Conservation (phyloP, 164 flowering plant species). For the Berberis vulgaris region DNA sequence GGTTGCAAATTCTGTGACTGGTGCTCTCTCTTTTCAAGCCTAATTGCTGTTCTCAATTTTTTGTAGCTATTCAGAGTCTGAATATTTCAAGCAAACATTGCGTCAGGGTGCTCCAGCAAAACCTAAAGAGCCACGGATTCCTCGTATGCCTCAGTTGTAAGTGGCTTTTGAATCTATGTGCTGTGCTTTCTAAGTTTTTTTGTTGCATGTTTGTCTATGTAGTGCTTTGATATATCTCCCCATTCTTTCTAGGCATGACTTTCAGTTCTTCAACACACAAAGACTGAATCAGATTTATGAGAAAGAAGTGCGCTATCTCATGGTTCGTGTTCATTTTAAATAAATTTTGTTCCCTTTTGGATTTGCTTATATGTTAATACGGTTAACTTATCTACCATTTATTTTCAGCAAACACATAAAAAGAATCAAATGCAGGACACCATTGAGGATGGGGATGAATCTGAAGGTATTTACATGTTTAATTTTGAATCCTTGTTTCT, state of each 20-base stretch:
- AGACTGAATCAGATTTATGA: constrained; percentile 87
- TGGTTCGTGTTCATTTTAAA: constrained; percentile 42
- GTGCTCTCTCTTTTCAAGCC: neutral
- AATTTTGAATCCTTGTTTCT: no score
- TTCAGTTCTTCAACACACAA: constrained; percentile 90
- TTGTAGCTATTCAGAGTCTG: constrained; percentile 79
- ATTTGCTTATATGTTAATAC: no score
- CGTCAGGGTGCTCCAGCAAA: constrained; percentile 91
- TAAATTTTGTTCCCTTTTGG: no score
- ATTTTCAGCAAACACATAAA: no score
- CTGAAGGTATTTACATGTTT: no score
- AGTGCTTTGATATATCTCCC: neutral
- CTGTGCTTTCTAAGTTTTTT: constrained; percentile 4
- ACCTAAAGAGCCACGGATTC: constrained; percentile 92
- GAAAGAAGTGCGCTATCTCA: constrained; percentile 88
- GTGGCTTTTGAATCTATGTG: constrained; percentile 12
- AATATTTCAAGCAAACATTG: constrained; percentile 98
- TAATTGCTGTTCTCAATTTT: neutral
- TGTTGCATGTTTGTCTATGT: neutral
- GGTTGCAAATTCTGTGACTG: neutral
- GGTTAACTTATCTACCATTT: no score
- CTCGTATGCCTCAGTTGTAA: constrained; percentile 99
- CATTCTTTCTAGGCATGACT: constrained; percentile 69
- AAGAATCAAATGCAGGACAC: no score
- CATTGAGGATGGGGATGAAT: no score